Conservation (phyloP, 306 rosid species). For the Hippophae rhamnoides region DNA sequence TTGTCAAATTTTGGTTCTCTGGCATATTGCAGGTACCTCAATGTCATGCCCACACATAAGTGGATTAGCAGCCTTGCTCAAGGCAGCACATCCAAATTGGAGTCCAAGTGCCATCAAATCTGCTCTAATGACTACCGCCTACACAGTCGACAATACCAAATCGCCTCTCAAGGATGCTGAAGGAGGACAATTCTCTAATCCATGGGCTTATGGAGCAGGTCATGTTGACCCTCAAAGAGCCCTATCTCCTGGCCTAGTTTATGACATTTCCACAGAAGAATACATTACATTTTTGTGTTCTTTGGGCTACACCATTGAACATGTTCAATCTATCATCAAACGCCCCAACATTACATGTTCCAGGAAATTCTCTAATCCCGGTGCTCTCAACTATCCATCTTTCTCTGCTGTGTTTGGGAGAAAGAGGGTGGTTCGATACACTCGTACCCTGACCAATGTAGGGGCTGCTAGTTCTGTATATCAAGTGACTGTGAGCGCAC, state of each 20-base stretch:
- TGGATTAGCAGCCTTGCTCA: slow-evolving; percentile 72
- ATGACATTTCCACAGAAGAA: slow-evolving; percentile 45
- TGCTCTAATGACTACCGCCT: slow-evolving; percentile 83
- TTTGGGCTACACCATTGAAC: slow-evolving; percentile 43
- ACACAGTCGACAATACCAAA: slow-evolving; percentile 62
- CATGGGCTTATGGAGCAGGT: slow-evolving; percentile 85
- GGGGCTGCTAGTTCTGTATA: slow-evolving; percentile 50
- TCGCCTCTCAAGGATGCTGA: slow-evolving; percentile 65
- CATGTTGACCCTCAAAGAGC: slow-evolving; percentile 78
- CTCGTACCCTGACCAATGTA: slow-evolving; percentile 60
- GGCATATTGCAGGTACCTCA: slow-evolving; percentile 51
- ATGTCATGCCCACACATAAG: slow-evolving; percentile 98
- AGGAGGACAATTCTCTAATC: slow-evolving; percentile 40
- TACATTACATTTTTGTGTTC: slow-evolving; percentile 71
- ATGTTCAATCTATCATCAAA: slow-evolving; percentile 49
- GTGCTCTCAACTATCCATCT: slow-evolving; percentile 80
- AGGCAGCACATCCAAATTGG: slow-evolving; percentile 96
- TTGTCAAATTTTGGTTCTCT: too few relatives aligned
- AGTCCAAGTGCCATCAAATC: slow-evolving; percentile 94
- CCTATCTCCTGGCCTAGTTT: slow-evolving; percentile 72
- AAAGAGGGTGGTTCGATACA: slow-evolving; percentile 63
- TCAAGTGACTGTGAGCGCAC: slow-evolving; percentile 34
- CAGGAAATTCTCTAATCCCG: slow-evolving; percentile 46
- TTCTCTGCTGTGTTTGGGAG: slow-evolving; percentile 59
- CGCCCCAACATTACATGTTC: slow-evolving; percentile 41